Evolutionary conservation across 192 early-diverging fungal genomes (phyloP), one percentile per base, ranked within the genome.

Genomic region (Diversispora eburnea): DNA sequence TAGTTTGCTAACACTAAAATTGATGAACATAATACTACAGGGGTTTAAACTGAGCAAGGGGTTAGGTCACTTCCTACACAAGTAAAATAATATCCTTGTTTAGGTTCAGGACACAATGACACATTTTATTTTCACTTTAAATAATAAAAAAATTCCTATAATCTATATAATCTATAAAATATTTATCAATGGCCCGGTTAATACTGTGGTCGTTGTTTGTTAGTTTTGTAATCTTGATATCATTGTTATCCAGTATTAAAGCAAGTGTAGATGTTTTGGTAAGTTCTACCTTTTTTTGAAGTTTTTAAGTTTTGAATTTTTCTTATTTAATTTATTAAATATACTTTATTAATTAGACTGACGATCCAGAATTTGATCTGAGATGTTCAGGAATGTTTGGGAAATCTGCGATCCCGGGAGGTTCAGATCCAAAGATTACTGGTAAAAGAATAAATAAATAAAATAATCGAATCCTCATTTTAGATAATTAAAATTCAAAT

Each of bases 371-470:
- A 6, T 4, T 48, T 66, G 13, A 4, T 15, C n/a, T 10, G 41
- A 59, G 33, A 63, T 73, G 72, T 63, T 61, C 63, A 10, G 75
- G 69, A 13, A 71, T 79, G 67, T 76, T 17, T 64, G 54, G 76
- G n/a, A 75, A 76, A 72, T 33, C 56, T 2, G 52, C 75, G 17
- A 78, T 85, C 67, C 82, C 80, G 3, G 78, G 76, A 20, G 84
- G 84, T 0, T 42, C 17, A 39, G 60, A 77, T 54, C 77, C 84
- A 0, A 79, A 54, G 70, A 76, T 84, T 46, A 42, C 71, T 69
- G 73, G 83, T 84, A 76, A 33, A 33, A 33, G 25, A 33, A 33
- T 33, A 33, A 33, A 33, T 33, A 33, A 33, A 33, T 33, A 33
- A 33, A 33, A 33, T 33, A 33, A 33, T 33, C 25, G 25, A 33